Conservation (phyloP, 2,329 filamentous ascomycete genomes). For the Chrysosphaeria jannelii region DNA sequence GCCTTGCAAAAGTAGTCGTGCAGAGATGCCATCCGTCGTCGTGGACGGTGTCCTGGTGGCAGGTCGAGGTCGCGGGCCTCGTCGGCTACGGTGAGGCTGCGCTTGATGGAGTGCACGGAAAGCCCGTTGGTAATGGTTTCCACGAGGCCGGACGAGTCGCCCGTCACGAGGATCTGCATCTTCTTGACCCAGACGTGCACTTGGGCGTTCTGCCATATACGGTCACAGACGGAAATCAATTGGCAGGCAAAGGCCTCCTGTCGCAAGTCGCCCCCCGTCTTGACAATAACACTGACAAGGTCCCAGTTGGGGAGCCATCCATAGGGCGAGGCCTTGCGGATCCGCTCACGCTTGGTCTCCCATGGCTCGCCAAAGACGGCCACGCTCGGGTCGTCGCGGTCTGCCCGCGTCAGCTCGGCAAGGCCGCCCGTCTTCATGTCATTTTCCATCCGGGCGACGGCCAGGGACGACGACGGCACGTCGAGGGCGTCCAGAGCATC, state of each 20-base stretch:
- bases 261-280: conserved; percentile 54
- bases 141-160: conserved; percentile 57
- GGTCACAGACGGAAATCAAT: conserved; percentile 51
- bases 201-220: conserved; percentile 47
- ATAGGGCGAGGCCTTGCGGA: conserved; percentile 56
- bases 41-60: conserved; percentile 44
- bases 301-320: conserved; percentile 84
- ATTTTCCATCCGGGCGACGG: conserved; percentile 65
- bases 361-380: conserved; percentile 70
- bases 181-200: conserved; percentile 67
- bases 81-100: conserved; percentile 45
- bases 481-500: no score
- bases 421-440: conserved; percentile 67
- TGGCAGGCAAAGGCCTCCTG: conserved; percentile 74
- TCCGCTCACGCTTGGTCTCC: conserved; percentile 58
- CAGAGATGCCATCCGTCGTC: conserved; percentile 48
- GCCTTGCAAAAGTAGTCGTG: conserved; percentile 59
- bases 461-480: no score
- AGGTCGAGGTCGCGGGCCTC: no score
- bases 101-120: conserved; percentile 61
- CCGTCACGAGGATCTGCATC: conserved; percentile 66
- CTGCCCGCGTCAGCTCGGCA: conserved; percentile 46
- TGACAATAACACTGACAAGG: conserved; percentile 61
- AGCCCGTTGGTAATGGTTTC: conserved; percentile 76
- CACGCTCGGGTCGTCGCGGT: conserved; percentile 60